phyloP scores from a whole-genome alignment of 2,329 filamentous ascomycete genomes.

The Zymoseptoria pseudotritici region DNA sequence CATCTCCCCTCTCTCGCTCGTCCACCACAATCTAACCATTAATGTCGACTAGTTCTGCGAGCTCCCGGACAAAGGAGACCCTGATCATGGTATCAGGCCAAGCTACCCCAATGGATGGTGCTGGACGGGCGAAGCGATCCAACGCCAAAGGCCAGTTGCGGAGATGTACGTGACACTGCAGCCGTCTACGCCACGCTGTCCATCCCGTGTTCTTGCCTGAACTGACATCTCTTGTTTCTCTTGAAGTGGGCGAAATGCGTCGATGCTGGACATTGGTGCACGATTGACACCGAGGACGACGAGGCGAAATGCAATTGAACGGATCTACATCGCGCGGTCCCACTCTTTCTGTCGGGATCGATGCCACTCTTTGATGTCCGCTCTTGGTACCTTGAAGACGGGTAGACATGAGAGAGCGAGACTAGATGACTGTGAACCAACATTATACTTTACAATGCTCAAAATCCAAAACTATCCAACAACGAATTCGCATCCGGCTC shows the following conservation, averaged over 20 bases:
- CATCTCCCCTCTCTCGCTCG: too few relatives aligned
- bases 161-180: too few relatives aligned
- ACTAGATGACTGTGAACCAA: neutral
- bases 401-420: neutral
- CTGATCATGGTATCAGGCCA: too few relatives aligned
- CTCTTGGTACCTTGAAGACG: neutral
- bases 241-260: neutral
- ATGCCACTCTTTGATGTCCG: neutral
- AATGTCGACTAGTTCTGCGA: too few relatives aligned
- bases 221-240: neutral
- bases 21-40: too few relatives aligned
- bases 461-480: conserved; percentile 91
- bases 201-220: neutral
- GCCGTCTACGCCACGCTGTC: neutral
- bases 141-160: too few relatives aligned
- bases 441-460: conserved; percentile 11
- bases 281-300: neutral
- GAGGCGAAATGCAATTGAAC: neutral
- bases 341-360: neutral
- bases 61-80: too few relatives aligned
- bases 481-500: conserved; percentile 87
- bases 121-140: too few relatives aligned
- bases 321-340: neutral
- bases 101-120: too few relatives aligned
- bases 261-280: neutral